A percentile compares a stretch with the other conserved stretches of the same genome.
phyloP scores from a whole-genome alignment of 805 yeast genomes.

The Candida tibetensis region DNA sequence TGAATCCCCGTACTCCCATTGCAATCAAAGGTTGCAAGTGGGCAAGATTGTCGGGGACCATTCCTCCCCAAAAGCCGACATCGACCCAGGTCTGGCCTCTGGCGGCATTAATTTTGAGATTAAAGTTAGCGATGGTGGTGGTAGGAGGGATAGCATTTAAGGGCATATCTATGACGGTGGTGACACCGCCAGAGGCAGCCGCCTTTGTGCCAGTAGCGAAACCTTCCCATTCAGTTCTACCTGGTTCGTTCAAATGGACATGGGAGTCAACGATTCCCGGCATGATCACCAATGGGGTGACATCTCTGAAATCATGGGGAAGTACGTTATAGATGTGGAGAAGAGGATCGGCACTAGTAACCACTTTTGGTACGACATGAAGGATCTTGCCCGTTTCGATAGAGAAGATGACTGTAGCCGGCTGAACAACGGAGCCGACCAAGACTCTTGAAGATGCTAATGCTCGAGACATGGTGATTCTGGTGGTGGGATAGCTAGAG shows the following conservation, averaged over 20 bases:
- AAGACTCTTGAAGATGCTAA: slow-evolving; percentile 60
- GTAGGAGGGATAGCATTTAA: slow-evolving; percentile 95
- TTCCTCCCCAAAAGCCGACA: slow-evolving; percentile 95
- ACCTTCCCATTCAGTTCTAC: slow-evolving; percentile 99
- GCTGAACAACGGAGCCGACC: slow-evolving; percentile 40
- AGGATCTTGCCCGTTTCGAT: slow-evolving; percentile 50
- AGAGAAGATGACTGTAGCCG: slow-evolving; percentile 69
- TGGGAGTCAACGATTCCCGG: slow-evolving; percentile 95
- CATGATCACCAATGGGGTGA: slow-evolving; percentile 63
- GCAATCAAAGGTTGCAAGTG: slow-evolving; percentile 72
- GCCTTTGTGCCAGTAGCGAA: slow-evolving; percentile 94
- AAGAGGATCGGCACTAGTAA: slow-evolving; percentile 37
- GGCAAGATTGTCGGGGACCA: slow-evolving; percentile 72
- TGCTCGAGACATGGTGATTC: slow-evolving; percentile 52
- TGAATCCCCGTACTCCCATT: slow-evolving; percentile 91
- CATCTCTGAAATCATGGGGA: slow-evolving; percentile 46
- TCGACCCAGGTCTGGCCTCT: slow-evolving; percentile 85
- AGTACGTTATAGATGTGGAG: slow-evolving; percentile 43
- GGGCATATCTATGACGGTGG: slow-evolving; percentile 96
- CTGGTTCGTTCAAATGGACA: slow-evolving; percentile 94
- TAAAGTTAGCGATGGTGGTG: slow-evolving; percentile 73
- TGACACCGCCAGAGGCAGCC: slow-evolving; percentile 95
- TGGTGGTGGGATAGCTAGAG: neutral
- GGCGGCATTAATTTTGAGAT: slow-evolving; percentile 76
- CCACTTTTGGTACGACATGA: slow-evolving; percentile 39